Evolutionary conservation across 2,329 filamentous ascomycete species (phyloP), one percentile per base, ranked within the genome.

Genomic region (Gliomastix tumulicola): DNA sequence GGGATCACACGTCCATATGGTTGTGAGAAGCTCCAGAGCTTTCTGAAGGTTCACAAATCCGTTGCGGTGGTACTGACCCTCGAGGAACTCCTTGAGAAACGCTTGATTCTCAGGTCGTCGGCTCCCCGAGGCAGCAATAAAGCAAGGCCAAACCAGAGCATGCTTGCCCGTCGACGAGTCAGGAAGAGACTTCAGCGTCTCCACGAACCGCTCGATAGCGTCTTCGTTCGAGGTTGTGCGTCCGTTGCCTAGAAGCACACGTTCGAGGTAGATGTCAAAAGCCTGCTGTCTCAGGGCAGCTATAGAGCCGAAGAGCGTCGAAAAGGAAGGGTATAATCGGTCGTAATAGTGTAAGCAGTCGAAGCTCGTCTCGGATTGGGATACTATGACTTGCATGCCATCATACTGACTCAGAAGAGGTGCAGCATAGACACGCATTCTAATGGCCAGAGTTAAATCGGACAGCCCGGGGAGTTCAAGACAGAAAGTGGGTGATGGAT

Each of bases 131-230:
- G 36, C 40, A 7, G 27, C 40, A 7, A 41, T 35, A 30, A 38
- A 41, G 23, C 40, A 38, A 5, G 40, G 20, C 40, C 40, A 41
- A 11, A 39, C 32, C 12, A 41, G 27, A 20, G 19, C 25, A 18
- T 41, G 36, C 22, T 36, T 36, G 1, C 40, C 36, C 3, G 30
- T 25, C 16, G 27, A 25, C 16, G 19, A 23, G 4, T 16, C n/a
- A 6, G 34, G 28, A 9, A 38, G 20, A 2, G 7, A 19, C 22
- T 27, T 12, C 4, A 41, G 11, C 5, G 28, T 33, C 25, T 36
- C 5, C 13, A 34, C 34, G 19, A 41, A 38, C 5, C 20, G 9
- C 10, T 36, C 32, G 18, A 41, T 30, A 2, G 25, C 22, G 32
- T 30, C n/a, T 8, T 9, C 12, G 8, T 38, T 34, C 21, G n/a